phyloP scores from a whole-genome alignment of 495 filamentous ascomycete genomes.

The Hypoxylon rickii region DNA sequence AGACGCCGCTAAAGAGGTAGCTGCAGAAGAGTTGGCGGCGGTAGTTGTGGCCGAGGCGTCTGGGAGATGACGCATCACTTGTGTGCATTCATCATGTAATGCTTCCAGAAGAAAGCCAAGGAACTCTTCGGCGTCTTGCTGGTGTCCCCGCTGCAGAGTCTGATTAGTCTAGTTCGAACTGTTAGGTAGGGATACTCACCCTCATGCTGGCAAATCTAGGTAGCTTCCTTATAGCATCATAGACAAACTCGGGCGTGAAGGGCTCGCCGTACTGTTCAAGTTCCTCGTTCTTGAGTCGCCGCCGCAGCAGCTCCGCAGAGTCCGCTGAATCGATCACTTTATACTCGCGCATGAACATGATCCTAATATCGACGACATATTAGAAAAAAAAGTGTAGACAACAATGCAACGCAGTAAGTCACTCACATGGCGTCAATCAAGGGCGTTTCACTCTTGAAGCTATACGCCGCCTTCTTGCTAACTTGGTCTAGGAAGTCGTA shows the following conservation, averaged over 20 bases:
- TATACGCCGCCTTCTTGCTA: slow-evolving; percentile 79
- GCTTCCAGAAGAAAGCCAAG: slow-evolving; percentile 91
- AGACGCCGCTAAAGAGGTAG: slow-evolving; percentile 44
- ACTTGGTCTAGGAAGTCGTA: slow-evolving; percentile 91
- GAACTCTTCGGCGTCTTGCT: slow-evolving; percentile 98
- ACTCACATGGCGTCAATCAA: slow-evolving; percentile 91
- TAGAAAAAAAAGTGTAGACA: slow-evolving; percentile 15
- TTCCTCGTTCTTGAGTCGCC: slow-evolving; percentile 77
- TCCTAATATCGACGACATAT: slow-evolving; percentile 54
- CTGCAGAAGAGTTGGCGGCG: slow-evolving; percentile 42
- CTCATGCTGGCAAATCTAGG: slow-evolving; percentile 91
- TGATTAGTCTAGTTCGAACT: slow-evolving; percentile 38
- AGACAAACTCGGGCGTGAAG: slow-evolving; percentile 93
- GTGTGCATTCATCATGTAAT: slow-evolving; percentile 88
- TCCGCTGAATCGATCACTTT: slow-evolving; percentile 77
- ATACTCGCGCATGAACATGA: slow-evolving; percentile 96
- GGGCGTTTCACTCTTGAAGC: slow-evolving; percentile 93
- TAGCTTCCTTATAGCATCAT: slow-evolving; percentile 84
- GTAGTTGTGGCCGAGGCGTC: slow-evolving; percentile 48
- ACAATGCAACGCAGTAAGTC: not conserved
- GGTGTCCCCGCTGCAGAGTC: slow-evolving; percentile 74
- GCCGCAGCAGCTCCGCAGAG: slow-evolving; percentile 72
- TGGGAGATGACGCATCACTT: slow-evolving; percentile 64
- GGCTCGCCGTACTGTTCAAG: slow-evolving; percentile 89
- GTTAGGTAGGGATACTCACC: slow-evolving; percentile 56